Evolutionary conservation across 2,329 filamentous ascomycete genomes (phyloP), one percentile per base, ranked within the genome.

Genomic region (Pseudopyrenochaeta lycopersici): DNA sequence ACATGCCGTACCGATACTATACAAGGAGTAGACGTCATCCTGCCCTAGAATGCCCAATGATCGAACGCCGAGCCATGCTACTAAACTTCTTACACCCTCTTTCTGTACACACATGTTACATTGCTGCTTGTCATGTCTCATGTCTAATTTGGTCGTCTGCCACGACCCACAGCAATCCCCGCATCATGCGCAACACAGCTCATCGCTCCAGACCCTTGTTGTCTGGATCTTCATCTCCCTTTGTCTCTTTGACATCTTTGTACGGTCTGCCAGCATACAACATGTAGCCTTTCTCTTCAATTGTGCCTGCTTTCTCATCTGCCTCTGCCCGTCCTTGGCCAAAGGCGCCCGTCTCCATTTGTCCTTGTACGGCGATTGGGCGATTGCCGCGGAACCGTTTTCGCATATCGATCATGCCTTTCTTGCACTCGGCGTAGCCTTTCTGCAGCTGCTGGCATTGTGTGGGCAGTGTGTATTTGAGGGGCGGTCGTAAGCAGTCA

Each of bases 401-500:
- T 76, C 95, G 91, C 95, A 99, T 99, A 76, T 99, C 95, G 66
- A 98, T 90, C 87, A 96, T 87, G 62, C 95, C 95, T 62, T 94
- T 90, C 72, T 96, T 96, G 85, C 95, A 99, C 74, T 97, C 91
- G 75, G 91, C 90, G 70, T 96, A 95, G 40, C 92, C 72, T 76
- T 92, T 93, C 76, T 94, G 92, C 55, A 99, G 85, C 77, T 97
- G 94, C 74, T 94, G 92, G 79, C 95, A 99, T 78, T 90, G 88
- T 20, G 85, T 88, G 17, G 95, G 94, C 12, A 99, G 87, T 6
- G 88, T 89, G 60, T 95, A 88, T 75, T 87, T 82, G 59, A 96
- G 87, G 3, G 94, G 94, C 15, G 88, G 84, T 43, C 91, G 90
- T 40, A 99, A 87, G 77, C 95, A 99, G 72, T 97, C 94, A 75